Evolutionary conservation across 1,284 basidiomycete genomes (phyloP), one percentile per base, ranked within the genome.

Genomic region (Kalmanozyma brasiliensis): DNA sequence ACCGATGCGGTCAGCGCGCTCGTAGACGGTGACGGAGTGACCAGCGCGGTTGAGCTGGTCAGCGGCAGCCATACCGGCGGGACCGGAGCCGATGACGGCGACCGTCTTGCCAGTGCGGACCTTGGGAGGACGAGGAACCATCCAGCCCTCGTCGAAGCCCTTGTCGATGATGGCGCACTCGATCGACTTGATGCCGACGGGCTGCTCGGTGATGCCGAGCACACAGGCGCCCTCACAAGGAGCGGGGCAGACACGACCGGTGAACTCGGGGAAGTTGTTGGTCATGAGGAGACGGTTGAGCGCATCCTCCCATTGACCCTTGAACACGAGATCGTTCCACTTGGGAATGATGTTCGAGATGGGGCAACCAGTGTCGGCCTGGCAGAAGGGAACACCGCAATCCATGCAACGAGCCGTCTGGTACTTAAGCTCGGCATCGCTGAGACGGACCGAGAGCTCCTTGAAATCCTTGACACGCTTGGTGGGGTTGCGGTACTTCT

Each of bases 271-370:
- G 74, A 80, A 80, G 77, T 80, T 80, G 74, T 80, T 80, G 53
- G 78, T 80, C 69, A 76, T 76, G 37, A 79, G 63, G 40, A 80
- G 68, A 36, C 69, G 61, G 73, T 79, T 68, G 62, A 78, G 68
- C 41, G 78, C 78, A 41, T 79, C 78, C 57, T 73, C 56, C 78
- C 78, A 80, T 55, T 77, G 74, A 16, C 75, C 73, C 67, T 79
- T 80, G 76, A 80, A 80, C 48, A 80, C 78, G 40, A 80, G 69
- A 55, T 80, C 78, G 66, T 80, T 80, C 76, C 77, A 80, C 62
- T 77, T 76, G 55, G 78, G 78, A 40, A 80, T 80, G 35, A 80
- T 77, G 71, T 80, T 80, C 48, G 67, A 70, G 59, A 80, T 78
- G 36, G 78, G 78, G 72, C 78, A 80, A 46, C 78, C 78, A 29